Base-by-base conservation (phyloP, 495 filamentous ascomycete genomes). In the Sordaria brevicollis region DNA sequence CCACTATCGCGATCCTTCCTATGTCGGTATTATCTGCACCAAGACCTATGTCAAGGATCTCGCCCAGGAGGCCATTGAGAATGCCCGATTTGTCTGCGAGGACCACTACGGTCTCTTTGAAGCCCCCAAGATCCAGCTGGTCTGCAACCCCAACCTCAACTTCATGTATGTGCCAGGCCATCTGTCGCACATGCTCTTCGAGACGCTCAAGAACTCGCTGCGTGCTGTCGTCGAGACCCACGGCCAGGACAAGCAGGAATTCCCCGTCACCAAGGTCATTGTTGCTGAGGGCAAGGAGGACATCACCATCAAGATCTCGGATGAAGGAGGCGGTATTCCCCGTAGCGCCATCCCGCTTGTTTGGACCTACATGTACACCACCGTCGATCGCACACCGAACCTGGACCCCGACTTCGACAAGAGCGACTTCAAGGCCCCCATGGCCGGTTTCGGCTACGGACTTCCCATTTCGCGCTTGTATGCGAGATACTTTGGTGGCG, bases 341-440 rank as follows among this genome's bases (percentile, higher is more conserved):
- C 86, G 95, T 68, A 93, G 90, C 71, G 85, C 92, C 35, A 97
- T 99, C 68, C 96, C 96, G 10, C 85, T 99, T 8, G 95, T 98
- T 17, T 99, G 95, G 95, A 99, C 95, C 33, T 99, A 99, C 77
- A 99, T 98, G 95, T 99, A 98, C 76, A 99, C 95, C 21, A 99
- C 95, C 10, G 94, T 99, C 49, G 95, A 97, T 79, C 89, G 93
- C 70, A 97, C 95, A 4, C 95, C 95, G 5, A 96, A 88, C 75
- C 83, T 99, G 65, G 95, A 99, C 76, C 95, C 95, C 13, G 94
- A 97, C 78, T 98, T 98, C 80, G 94, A 99, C 81, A 97, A 97
- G 83, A 97, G 91, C 80, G 95, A 99, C 80, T 99, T 99, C 85
- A 99, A 99, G 80, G 95, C 95, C 17, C 95, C 95, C 3, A 99